A percentile compares a stretch with the other conserved stretches of the same genome.
Conservation (phyloP, 768 basidiomycete species). For the Trametes sanguinea region DNA sequence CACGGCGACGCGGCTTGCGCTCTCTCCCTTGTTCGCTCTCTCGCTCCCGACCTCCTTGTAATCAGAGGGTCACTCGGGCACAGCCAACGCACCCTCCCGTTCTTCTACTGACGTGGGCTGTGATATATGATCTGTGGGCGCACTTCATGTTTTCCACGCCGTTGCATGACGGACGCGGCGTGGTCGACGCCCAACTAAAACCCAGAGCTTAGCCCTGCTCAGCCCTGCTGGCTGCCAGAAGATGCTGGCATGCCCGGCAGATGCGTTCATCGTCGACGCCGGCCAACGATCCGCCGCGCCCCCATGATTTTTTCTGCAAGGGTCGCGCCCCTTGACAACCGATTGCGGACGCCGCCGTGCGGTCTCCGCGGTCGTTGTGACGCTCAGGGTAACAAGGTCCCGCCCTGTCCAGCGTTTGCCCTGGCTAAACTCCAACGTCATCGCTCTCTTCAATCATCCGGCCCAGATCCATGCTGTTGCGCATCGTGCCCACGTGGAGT, state of each 20-base stretch:
- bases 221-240: background rate
- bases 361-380: constrained; percentile 16
- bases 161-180: constrained; percentile 15
- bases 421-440: constrained; percentile 22
- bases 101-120: constrained; percentile 12
- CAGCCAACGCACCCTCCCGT: background rate
- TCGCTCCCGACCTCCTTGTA: no score
- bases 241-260: background rate
- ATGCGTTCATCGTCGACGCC: constrained; percentile 1
- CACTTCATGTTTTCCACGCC: constrained; percentile 16
- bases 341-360: constrained; percentile 10
- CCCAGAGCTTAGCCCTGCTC: constrained; percentile 8
- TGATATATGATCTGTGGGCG: constrained; percentile 21
- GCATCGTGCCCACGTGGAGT: no score
- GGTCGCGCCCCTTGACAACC: constrained; percentile 16
- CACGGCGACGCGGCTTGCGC: constrained; percentile 4
- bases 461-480: constrained; percentile 4
- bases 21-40: constrained; percentile 3
- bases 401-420: background rate
- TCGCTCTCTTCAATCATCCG: constrained; percentile 14
- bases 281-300: constrained; percentile 8
- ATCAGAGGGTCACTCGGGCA: no score
- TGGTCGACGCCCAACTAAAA: constrained; percentile 9
- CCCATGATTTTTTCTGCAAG: background rate
- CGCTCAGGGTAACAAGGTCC: constrained; percentile 6